Base-by-base conservation (phyloP, 2,329 filamentous ascomycete genomes). In the Purpureocillium takamizusanense region DNA sequence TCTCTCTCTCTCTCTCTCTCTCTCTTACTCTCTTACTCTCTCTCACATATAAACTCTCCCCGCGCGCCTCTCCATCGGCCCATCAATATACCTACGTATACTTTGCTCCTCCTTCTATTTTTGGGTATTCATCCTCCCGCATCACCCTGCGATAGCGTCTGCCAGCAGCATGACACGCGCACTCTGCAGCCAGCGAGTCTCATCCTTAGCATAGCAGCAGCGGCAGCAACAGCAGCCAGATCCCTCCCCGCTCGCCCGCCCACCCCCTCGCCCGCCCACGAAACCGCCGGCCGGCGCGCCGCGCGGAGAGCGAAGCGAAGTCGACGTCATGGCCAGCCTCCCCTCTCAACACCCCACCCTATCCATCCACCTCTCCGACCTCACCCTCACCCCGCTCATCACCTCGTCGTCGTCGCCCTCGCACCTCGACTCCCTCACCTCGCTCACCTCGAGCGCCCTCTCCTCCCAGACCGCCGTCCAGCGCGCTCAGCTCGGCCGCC, bases 311-410 rank as follows among this genome's bases (percentile, higher is more conserved):
- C n/a, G n/a, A n/a, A n/a, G n/a, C 17, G 14, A 38, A 30, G 36
- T 37, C 37, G 39, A 42, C 52, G 51, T 44, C 49, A 63, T 63
- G 60, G 28, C 59, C 32, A 53, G 50, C 45, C 57, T 63, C 36
- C 69, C 70, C 36, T 61, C 62, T 9, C 65, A 73, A 48, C 65
- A 72, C 55, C 71, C 72, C 28, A 55, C 61, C 42, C 64, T 77
- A 38, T 63, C 69, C 47, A 63, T 76, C 44, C 72, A 77, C 62
- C 68, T 80, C 42, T 67, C 72, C 46, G 76, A 79, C 63, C 60
- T 67, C 42, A 60, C 69, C 42, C 67, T 76, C 46, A 74, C 71
- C 4, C 73, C 76, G 25, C 66, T 81, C 46, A 66, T 80, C 51
- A 72, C 70, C 15, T 74, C 71, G 21, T 67, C 70, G 41, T 60